Base-by-base conservation (phyloP, 106 monocot species). In the Acorus gramineus region DNA sequence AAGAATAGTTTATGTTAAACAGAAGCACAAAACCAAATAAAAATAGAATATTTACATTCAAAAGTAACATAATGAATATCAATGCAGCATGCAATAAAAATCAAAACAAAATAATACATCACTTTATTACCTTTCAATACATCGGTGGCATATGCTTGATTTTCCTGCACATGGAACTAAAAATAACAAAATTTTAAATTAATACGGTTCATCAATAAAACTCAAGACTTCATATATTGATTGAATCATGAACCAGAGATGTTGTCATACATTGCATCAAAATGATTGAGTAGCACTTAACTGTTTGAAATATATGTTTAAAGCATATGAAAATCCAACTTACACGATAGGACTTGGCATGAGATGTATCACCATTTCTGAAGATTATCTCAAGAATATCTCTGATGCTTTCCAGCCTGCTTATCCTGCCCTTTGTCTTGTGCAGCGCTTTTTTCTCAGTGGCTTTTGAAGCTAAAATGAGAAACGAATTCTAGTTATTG, bases 151-250 rank as follows among this genome's bases (percentile, higher is more conserved):
- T 60, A 79, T 69, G 71, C 69, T 7, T 68, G 81, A 65, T 76
- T 65, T 66, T 91, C 90, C 70, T 96, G 90, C 74, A 96, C 91
- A 79, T 96, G 96, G 64, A 96, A 96, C 96, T 91, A 63, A 8
- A 76, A 68, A 60, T n/a, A 6, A 64, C 56, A 7, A 13, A 57
- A 68, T 43, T 50, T 8, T 42, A 14, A 12, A 62, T 75, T 51
- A 68, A 14, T 53, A 56, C 1, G 28, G 28, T 28, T 28, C 28
- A 28, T 28, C 28, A 28, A 28, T 28, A 28, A 28, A 28, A 28
- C 1, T 28, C 28, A 28, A 28, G 28, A 28, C 1, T 28, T 28
- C 28, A 28, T 28, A 28, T 28, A 28, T 28, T 28, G 28, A 28
- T 28, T 28, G 28, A 28, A 28, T 28, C 28, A 28, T 28, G 28